phyloP scores from a whole-genome alignment of 129 eudicot genomes.

The Saposhnikovia divaricata region DNA sequence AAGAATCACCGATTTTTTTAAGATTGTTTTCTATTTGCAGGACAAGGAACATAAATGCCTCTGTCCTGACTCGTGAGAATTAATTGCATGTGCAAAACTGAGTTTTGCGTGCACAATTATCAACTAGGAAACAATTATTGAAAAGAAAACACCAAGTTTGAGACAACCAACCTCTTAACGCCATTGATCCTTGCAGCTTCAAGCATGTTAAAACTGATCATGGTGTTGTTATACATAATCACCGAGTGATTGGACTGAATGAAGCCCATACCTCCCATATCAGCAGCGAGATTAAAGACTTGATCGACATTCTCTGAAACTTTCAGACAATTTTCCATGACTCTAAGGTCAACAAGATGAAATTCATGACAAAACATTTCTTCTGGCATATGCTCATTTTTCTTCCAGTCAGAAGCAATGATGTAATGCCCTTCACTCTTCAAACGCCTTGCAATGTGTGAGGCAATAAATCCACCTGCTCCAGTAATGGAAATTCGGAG shows the following conservation, averaged over 20 bases:
- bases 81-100: not conserved
- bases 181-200: slow-evolving; percentile 89
- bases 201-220: slow-evolving; percentile 98
- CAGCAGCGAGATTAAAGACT: slow-evolving; percentile 96
- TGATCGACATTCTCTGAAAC: slow-evolving; percentile 84
- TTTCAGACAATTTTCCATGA: slow-evolving; percentile 94
- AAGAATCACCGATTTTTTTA: not conserved
- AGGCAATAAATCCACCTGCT: slow-evolving; percentile 97
- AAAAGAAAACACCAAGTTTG: not conserved
- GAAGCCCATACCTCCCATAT: slow-evolving; percentile 99
- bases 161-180: slow-evolving; percentile 60
- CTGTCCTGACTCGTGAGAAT: not conserved
- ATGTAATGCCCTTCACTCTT: slow-evolving; percentile 97
- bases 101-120: not conserved
- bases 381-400: slow-evolving; percentile 97
- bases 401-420: slow-evolving; percentile 99
- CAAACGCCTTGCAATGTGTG: slow-evolving; percentile 93
- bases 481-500: slow-evolving; percentile 88
- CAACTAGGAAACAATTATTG: not conserved
- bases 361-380: slow-evolving; percentile 97
- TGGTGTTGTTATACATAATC: slow-evolving; percentile 90
- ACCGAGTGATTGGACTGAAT: slow-evolving; percentile 98
- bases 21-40: not conserved
- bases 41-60: not conserved
- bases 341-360: slow-evolving; percentile 93